Conservation (phyloP, 495 filamentous ascomycete species). For the Penicillium bialowiezense region DNA sequence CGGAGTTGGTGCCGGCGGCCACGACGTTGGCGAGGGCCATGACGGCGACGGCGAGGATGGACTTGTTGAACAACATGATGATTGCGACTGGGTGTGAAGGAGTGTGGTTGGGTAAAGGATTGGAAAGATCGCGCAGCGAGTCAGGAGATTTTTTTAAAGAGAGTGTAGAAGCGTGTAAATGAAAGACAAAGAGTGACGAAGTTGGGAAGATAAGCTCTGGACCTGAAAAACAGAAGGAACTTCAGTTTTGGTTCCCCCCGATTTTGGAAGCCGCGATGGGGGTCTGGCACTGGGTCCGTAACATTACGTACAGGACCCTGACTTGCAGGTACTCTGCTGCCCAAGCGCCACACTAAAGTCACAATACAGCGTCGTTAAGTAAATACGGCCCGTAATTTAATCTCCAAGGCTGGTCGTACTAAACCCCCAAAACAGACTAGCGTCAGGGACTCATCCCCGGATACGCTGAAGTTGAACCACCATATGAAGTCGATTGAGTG, state of each 20-base stretch:
- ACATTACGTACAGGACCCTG: conserved; percentile 1
- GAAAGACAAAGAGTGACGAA: conserved; percentile 27
- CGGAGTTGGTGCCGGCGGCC: conserved; percentile 10
- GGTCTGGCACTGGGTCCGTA: conserved; percentile 2
- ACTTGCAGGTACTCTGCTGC: background rate
- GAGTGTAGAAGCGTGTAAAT: conserved; percentile 24
- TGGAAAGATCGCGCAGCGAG: conserved; percentile 27
- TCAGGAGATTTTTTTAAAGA: conserved; percentile 21
- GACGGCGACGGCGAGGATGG: conserved; percentile 30
- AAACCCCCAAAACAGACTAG: conserved; percentile 12
- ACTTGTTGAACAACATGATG: conserved; percentile 40
- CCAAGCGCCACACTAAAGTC: background rate
- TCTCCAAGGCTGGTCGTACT: conserved; percentile 7
- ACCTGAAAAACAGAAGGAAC: conserved; percentile 2
- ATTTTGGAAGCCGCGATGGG: conserved; percentile 18
- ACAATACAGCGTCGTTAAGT: conserved; percentile 3
- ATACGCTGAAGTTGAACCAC: background rate
- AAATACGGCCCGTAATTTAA: conserved; percentile 1
- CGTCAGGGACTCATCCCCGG: conserved; percentile 19
- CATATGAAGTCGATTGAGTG: too few species aligned
- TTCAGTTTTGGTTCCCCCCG: conserved; percentile 13
- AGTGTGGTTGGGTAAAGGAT: conserved; percentile 12
- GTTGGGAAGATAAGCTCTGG: conserved; percentile 12
- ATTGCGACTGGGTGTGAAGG: conserved; percentile 7
- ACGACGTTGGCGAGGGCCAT: conserved; percentile 37